Percentiles rank a stretch among this genome's conserved stretches.
Evolutionary conservation across 1,284 basidiomycete genomes (phyloP).

Genomic region (Marasmius oreades): DNA sequence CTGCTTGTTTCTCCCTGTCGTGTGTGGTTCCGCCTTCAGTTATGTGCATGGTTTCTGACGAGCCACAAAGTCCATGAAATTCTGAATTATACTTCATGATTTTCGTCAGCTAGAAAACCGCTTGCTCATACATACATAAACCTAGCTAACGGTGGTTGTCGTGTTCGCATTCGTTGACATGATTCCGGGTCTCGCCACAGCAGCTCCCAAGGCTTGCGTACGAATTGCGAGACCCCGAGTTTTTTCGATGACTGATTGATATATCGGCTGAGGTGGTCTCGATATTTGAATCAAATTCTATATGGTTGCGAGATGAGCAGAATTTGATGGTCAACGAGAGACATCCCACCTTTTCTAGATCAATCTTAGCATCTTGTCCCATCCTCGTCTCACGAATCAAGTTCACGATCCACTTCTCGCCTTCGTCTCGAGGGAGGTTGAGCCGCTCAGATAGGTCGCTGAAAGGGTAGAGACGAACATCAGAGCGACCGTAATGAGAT

Average conservation of each 20-base stretch:
- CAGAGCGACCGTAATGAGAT: not conserved
- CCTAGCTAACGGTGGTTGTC: not conserved
- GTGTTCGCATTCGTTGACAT: not conserved
- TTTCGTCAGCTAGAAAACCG: no score
- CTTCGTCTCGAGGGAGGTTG: slow-evolving; percentile 90
- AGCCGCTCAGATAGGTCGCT: slow-evolving; percentile 92
- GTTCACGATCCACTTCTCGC: slow-evolving; percentile 99
- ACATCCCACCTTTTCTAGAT: slow-evolving; percentile 78
- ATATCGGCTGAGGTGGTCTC: slow-evolving; percentile 85
- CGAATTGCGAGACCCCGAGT: slow-evolving; percentile 90
- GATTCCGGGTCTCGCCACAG: slow-evolving; percentile 39
- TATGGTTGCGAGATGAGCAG: slow-evolving; percentile 9
- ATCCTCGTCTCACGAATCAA: slow-evolving; percentile 95
- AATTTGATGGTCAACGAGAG: slow-evolving; percentile 13
- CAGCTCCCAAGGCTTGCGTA: slow-evolving; percentile 87
- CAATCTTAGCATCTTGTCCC: slow-evolving; percentile 95
- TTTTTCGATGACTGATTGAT: slow-evolving; percentile 95
- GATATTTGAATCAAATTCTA: slow-evolving; percentile 97
- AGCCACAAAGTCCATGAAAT: no score
- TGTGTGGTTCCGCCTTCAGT: no score
- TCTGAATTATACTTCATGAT: no score
- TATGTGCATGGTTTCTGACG: no score
- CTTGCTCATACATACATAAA: not conserved
- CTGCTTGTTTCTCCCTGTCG: not conserved
- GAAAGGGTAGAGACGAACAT: slow-evolving; percentile 2